Conservation (phyloP, 371 early-diverging fungal species). For the Dichotomocladium elegans region DNA sequence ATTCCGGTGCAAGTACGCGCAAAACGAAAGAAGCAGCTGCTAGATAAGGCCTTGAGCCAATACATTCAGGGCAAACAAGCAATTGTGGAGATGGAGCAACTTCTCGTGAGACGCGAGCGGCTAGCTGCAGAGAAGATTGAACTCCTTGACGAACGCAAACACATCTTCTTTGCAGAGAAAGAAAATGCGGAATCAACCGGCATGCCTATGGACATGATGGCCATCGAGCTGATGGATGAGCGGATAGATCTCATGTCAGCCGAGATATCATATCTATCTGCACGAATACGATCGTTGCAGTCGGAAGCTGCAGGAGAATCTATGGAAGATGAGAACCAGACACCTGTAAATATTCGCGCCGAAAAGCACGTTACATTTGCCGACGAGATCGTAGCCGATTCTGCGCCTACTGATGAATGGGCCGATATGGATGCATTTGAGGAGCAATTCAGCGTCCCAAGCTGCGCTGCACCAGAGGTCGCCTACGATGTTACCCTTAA, state of each 20-base stretch:
- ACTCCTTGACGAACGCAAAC: conserved; percentile 65
- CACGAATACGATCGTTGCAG: conserved; percentile 67
- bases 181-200: conserved; percentile 49
- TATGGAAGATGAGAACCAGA: conserved; percentile 44
- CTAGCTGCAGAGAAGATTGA: conserved; percentile 71
- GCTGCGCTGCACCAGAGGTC: conserved; percentile 49
- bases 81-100: conserved; percentile 44
- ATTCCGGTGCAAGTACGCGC: conserved; percentile 37
- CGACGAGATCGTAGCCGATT: conserved; percentile 37
- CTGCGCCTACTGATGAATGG: conserved; percentile 34
- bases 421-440: conserved; percentile 52
- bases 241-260: conserved; percentile 80
- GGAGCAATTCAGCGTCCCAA: conserved; percentile 48
- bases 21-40: conserved; percentile 52
- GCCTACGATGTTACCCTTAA: conserved; percentile 61
- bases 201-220: conserved; percentile 47
- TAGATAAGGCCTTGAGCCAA: conserved; percentile 54
- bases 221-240: conserved; percentile 71
- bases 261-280: conserved; percentile 72
- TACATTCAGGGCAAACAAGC: conserved; percentile 50
- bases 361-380: conserved; percentile 39
- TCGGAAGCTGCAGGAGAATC: conserved; percentile 62
- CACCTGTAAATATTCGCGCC: neutral
- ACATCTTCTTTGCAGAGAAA: conserved; percentile 59
- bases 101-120: conserved; percentile 50